These are phyloP conservation scores for Auriscalpium microsporum DNA, from an alignment of 768 basidiomycete species.

Conservation along the genomic window DNA sequence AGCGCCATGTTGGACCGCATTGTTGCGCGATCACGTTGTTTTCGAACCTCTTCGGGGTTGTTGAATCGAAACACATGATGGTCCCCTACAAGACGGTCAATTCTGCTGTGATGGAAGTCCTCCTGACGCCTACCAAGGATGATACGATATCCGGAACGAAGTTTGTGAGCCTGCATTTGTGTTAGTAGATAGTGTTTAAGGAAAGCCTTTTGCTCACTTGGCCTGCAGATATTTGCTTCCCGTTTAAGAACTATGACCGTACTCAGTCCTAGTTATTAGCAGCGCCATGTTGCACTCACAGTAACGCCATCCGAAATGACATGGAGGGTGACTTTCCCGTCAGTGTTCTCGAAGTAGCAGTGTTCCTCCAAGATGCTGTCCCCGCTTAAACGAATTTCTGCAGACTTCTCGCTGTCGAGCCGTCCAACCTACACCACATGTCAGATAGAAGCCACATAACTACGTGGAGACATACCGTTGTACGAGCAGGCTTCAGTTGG, in stretches of 20 bases:
- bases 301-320: conserved; percentile 77
- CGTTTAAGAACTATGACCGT: conserved; percentile 74
- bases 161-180: conserved; percentile 54
- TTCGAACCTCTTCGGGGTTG: conserved; percentile 90
- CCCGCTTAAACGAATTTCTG: conserved; percentile 88
- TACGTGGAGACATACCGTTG: conserved; percentile 40
- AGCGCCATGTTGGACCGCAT: conserved; percentile 61
- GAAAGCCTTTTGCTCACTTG: conserved; percentile 42
- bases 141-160: conserved; percentile 91
- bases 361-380: conserved; percentile 89
- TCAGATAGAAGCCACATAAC: no score
- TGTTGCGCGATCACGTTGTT: conserved; percentile 76
- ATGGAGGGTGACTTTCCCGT: conserved; percentile 78
- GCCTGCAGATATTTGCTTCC: conserved; percentile 71
- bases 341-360: conserved; percentile 81
- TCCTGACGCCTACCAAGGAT: conserved; percentile 65
- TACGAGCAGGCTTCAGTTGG: conserved; percentile 81
- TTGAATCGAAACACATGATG: conserved; percentile 98
- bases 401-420: conserved; percentile 69
- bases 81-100: conserved; percentile 48
- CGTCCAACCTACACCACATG: conserved; percentile 61
- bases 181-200: background rate
- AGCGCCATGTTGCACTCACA: conserved; percentile 33
- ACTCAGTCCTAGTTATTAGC: conserved; percentile 1
- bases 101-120: background rate